Base-by-base conservation (phyloP, 1,284 basidiomycete species). In the Austroboletus niveus region DNA sequence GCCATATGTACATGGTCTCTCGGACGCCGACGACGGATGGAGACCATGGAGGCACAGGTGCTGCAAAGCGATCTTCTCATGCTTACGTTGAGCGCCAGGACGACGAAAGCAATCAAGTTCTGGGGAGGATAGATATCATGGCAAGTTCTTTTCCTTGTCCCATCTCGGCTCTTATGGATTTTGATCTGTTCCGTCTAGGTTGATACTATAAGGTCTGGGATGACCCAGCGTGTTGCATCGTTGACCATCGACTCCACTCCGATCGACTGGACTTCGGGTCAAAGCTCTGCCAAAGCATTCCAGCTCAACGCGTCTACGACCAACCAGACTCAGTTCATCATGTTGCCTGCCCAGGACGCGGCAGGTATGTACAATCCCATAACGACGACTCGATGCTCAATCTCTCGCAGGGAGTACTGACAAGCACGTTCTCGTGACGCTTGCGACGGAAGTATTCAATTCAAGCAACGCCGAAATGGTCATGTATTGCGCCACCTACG, bases 401-500 rank as follows among this genome's bases (percentile, higher is more conserved):
- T 12, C 4, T 36, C 36, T 34, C 35, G 3, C 39, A 62, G 63
- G 45, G 32, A 29, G 58, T 32, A 49, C 53, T 4, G 53, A 56
- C 42, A 59, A 60, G 46, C 64, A 60, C 38, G 79, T 84, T 22
- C 7, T 15, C 12, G 36, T 38, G 6, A 67, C 64, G 3, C 66
- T 88, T 27, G 71, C 73, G 57, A 63, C 80, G n/a, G 65, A 72
- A 2, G 62, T 79, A 44, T 79, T 78, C 57, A 69, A 77, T 34
- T 66, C 72, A 27, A 45, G 58, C 11, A 53, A 60, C 9, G 74
- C 74, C 0, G 47, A 60, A 12, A 69, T 76, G 52, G 63, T 72
- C 51, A 56, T 65, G 8, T 82, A 74, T 62, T 89, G 86, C 56
- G 80, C 80, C 3, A 85, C 84, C 3, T 88, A 79, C 61, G 73